Evolutionary conservation across 495 filamentous ascomycete genomes (phyloP), one percentile per base, ranked within the genome.

Genomic region (Lasiosphaeria miniovina): DNA sequence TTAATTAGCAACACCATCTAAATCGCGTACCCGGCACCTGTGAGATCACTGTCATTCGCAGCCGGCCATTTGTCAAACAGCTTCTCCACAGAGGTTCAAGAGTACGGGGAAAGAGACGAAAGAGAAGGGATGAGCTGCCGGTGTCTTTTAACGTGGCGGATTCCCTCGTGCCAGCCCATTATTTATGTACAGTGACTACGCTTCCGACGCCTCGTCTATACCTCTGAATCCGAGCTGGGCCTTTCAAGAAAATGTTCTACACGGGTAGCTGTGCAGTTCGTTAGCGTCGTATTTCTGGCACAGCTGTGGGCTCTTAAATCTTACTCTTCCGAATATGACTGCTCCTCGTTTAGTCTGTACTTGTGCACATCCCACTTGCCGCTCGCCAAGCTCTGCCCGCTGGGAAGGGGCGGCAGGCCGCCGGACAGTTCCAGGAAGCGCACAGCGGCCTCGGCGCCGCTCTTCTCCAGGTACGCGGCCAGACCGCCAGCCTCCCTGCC

Each of bases 391-490:
- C 77, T 84, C 69, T 85, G 69, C 35, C 88, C 87, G 70, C 84
- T 86, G 49, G 93, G 94, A 59, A 89, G 71, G 8, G 94, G 94
- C 55, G 94, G 94, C 70, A 98, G 70, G 6, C 91, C 91, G 4
- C 68, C 70, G 0, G 63, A 70, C 71, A 88, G 77, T 17, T 81
- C 78, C 10, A 99, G 71, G 57, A 96, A 83, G 58, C 83, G 81
- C 72, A 83, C 80, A 15, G 82, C 78, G 55, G 70, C 76, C 67
- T 81, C 84, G 41, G 81, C 81, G 40, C 86, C 82, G 55, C 71
- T 75, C 70, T 88, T 88, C 78, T 90, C 82, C 40, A 93, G 87
- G 54, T 85, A 86, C 34, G 82, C 82, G 14, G 88, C 84, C 41
- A 95, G 69, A 0, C 90, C 88, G 31, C 82, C 86, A 17, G 53